Base-by-base conservation (phyloP, 2,329 filamentous ascomycete species). In the Ophiostoma piceae region DNA sequence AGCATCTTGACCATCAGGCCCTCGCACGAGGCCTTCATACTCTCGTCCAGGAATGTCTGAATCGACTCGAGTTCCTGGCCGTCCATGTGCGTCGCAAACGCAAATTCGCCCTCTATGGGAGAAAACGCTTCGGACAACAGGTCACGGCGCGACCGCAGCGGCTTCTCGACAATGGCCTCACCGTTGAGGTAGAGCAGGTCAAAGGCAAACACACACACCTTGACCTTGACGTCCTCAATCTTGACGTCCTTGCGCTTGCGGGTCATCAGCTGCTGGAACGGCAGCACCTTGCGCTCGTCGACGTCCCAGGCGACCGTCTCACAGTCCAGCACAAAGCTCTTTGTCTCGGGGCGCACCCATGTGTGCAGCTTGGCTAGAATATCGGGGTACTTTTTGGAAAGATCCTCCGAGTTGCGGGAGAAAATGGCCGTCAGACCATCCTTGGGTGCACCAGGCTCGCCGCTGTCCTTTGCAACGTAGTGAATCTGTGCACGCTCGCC, bases 1-100 rank as follows among this genome's bases (percentile, higher is more conserved):
- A 99, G 82, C 95, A 99, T 99, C 83, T 99, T 99, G 16, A 99
- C 95, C 95, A 99, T 99, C 68, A 99, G 83, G 12, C 95, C 95
- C 82, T 99, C 95, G 77, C 95, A 99, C 0, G 92, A 96, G 1
- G 94, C 92, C 79, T 97, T 97, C 73, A 99, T 91, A 75, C 92
- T 95, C 71, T 98, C 94, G 76, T 99, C 95, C 1, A 99, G 84
- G 75, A 99, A 91, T 1, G 84, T 85, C 77, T 98, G 94, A 69
- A 99, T 99, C 76, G 96, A 92, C 68, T 98, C 94, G 3, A 99
- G 84, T 74, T 97, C 92, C 75, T 90, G 91, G 12, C 92, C 92
- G 76, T 99, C 85, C 82, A 93, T 95, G 75, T 86, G 89, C 43
- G 92, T 93, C 11, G 95, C 95, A 74, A 97, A 95, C 0, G 90